phyloP scores from a whole-genome alignment of 2,329 filamentous ascomycete genomes.

The Fusarium sp. region DNA sequence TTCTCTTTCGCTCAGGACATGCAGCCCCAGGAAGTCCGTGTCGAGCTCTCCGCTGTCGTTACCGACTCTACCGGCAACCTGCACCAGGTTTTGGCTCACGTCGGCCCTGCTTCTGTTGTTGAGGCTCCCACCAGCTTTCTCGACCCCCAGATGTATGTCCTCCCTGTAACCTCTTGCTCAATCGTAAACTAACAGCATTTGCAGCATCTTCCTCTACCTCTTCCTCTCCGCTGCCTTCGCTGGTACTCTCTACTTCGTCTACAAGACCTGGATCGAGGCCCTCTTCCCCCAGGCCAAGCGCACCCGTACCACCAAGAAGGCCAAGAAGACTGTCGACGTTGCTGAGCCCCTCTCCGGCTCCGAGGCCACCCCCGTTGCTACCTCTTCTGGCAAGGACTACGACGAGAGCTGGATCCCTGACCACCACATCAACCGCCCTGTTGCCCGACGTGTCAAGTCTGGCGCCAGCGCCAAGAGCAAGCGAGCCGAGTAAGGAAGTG shows the following conservation, averaged over 20 bases:
- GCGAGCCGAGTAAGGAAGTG: constrained; percentile 45
- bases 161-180: background rate
- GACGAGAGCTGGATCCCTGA: constrained; percentile 95
- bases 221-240: constrained; percentile 83
- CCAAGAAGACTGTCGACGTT: constrained; percentile 74
- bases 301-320: constrained; percentile 68
- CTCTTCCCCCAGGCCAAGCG: constrained; percentile 93
- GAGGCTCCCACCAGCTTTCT: constrained; percentile 92
- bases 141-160: constrained; percentile 90
- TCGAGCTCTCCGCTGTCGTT: constrained; percentile 82
- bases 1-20: constrained; percentile 92
- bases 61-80: constrained; percentile 72
- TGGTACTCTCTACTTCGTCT: constrained; percentile 93
- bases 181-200: constrained; percentile 43
- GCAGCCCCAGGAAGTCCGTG: constrained; percentile 87
- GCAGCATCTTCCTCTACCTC: constrained; percentile 95
- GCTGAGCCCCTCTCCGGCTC: constrained; percentile 72
- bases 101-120: constrained; percentile 85
- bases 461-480: constrained; percentile 61
- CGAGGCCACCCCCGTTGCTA: constrained; percentile 76
- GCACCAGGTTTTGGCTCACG: constrained; percentile 83
- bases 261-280: constrained; percentile 96
- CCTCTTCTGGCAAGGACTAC: constrained; percentile 77
- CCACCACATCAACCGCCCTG: constrained; percentile 87
- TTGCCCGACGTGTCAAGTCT: constrained; percentile 75